phyloP scores from a whole-genome alignment of 139 green algal genomes.

The Chlorella vulgaris region DNA sequence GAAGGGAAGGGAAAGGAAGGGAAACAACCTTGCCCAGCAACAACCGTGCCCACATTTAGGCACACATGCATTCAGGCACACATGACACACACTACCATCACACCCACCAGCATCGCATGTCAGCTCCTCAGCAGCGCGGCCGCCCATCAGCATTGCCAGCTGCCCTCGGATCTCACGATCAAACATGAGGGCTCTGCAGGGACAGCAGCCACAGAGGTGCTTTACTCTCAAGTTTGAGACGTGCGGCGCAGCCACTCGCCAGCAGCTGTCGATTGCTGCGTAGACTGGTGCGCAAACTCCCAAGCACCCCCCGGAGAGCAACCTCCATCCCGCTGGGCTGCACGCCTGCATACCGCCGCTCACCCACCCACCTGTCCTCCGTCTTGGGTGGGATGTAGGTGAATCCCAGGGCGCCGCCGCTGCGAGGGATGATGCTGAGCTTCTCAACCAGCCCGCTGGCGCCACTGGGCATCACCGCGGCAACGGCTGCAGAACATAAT shows the following conservation, averaged over 20 bases:
- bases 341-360: not conserved
- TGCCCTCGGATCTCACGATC: slow-evolving; percentile 86
- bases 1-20: not conserved
- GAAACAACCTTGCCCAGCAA: not conserved
- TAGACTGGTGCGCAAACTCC: not conserved
- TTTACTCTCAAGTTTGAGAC: not conserved
- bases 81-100: slow-evolving; percentile 46
- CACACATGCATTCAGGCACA: too few relatives aligned
- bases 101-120: slow-evolving; percentile 51
- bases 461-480: slow-evolving; percentile 6
- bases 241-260: not conserved
- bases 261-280: not conserved
- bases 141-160: slow-evolving; percentile 90
- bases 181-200: slow-evolving; percentile 81
- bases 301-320: not conserved
- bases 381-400: slow-evolving; percentile 71
- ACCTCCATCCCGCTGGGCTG: not conserved
- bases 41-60: not conserved
- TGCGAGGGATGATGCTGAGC: slow-evolving; percentile 88
- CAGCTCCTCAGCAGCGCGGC: slow-evolving; percentile 86
- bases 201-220: not conserved
- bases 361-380: slow-evolving; percentile 63
- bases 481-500: slow-evolving; percentile 3
- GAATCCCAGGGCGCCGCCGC: slow-evolving; percentile 84
- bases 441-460: slow-evolving; percentile 56